Evolutionary conservation across 495 filamentous ascomycete genomes (phyloP), one percentile per base, ranked within the genome.

Genomic region (Stereocaulon alpinum): DNA sequence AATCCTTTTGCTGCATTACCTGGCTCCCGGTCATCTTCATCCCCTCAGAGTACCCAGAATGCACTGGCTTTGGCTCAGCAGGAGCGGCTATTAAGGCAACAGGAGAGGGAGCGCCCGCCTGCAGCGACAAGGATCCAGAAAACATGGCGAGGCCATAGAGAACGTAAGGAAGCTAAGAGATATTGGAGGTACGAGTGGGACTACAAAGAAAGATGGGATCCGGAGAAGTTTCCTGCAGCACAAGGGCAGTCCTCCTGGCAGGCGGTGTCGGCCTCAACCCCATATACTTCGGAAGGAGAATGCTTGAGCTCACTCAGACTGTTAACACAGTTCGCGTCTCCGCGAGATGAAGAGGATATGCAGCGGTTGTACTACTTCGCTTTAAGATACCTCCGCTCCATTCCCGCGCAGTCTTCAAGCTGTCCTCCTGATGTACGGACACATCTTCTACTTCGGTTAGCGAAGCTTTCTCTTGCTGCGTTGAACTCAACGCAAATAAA

Each of bases 31-130:
- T 62, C 69, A 6, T 70, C 76, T 2, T 62, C 68, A 32, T 59
- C 74, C 3, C 74, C 67, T 15, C 71, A 79, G 11, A 86, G 86
- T 20, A 77, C 83, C 4, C 87, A 89, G 59, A 84, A 84, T 66
- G 86, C 92, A 0, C 79, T 97, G 15, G 86, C 86, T 29, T 81
- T 86, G 62, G 94, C 93, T 22, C 88, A 95, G 66, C 85, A 88
- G 61, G 89, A 96, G 66, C 85, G 93, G 37, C 67, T 82, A 59
- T 75, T 82, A 58, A 81, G 93, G 67, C 88, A 96, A 64, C 87
- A 82, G 34, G 89, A 97, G 67, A 79, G 91, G 62, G 85, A 89
- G 20, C 81, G 84, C 48, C 75, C 91, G 32, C 86, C 84, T 66
- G 89, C 92, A 29, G 79, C 82, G 37, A 85, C 80, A 62, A 76